These are phyloP conservation scores for Taxillus chinensis DNA, from an alignment of 164 flowering plant species.

Conservation along the genomic window DNA sequence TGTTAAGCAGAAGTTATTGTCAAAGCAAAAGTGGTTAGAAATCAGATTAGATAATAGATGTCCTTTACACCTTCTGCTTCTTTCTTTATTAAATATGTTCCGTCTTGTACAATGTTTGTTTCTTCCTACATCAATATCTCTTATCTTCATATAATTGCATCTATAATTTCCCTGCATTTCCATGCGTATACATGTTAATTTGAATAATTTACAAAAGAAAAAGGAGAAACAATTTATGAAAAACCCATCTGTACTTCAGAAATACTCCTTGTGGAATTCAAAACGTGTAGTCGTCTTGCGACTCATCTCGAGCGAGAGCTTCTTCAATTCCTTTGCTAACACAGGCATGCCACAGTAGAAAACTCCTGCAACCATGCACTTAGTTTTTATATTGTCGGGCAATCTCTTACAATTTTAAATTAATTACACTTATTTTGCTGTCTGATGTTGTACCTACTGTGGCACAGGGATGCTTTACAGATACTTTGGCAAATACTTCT, in stretches of 20 bases:
- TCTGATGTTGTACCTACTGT: conserved; percentile 55
- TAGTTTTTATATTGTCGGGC: neutral
- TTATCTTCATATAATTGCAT: no score
- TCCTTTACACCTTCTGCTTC: no score
- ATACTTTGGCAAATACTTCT: conserved; percentile 69
- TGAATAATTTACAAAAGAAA: conserved; percentile 19
- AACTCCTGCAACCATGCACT: conserved; percentile 51
- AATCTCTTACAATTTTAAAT: no score
- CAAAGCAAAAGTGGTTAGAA: no score
- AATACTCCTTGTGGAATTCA: conserved; percentile 91
- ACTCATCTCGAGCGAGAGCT: conserved; percentile 55
- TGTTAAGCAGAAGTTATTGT: no score
- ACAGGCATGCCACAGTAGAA: conserved; percentile 92
- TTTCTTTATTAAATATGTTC: no score
- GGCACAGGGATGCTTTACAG: conserved; percentile 67
- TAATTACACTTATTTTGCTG: no score
- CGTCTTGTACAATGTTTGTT: no score
- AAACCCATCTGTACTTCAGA: conserved; percentile 23
- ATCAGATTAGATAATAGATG: no score
- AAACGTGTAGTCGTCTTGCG: conserved; percentile 78
- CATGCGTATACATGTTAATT: conserved; percentile 4
- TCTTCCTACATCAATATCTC: no score
- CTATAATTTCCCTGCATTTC: neutral
- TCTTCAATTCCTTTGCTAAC: conserved; percentile 76
- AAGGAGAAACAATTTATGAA: neutral